Evolutionary conservation across 2,329 filamentous ascomycete species (phyloP).

Genomic region (Fusarium protoensiforme): DNA sequence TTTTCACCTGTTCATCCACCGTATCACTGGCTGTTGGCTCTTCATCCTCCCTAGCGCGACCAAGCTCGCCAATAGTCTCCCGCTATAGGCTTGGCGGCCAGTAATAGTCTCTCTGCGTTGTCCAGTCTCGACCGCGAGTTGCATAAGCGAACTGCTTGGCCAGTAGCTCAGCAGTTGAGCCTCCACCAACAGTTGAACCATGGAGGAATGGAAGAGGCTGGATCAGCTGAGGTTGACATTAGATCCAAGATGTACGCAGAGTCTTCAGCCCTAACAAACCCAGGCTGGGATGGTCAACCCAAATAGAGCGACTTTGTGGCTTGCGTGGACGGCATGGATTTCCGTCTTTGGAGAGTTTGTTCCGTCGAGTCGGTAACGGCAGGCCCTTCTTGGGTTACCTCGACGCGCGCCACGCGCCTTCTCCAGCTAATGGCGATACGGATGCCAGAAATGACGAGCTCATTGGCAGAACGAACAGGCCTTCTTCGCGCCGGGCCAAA

Average conservation of each 20-base stretch:
- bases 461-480: not conserved
- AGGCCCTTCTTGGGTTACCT: not conserved
- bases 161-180: not conserved
- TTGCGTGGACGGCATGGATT: constrained; percentile 6
- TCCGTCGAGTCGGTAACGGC: not conserved
- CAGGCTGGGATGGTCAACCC: not conserved
- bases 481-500: not conserved
- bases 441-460: not conserved
- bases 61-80: constrained; percentile 5
- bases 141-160: not conserved
- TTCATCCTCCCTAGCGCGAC: not conserved
- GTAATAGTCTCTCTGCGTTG: not conserved
- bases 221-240: not conserved
- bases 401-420: not conserved
- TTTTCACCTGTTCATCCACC: not conserved
- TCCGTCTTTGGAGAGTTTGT: not conserved
- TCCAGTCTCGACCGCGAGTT: constrained; percentile 9
- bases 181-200: not conserved
- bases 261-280: not conserved
- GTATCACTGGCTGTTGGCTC: not conserved
- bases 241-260: not conserved
- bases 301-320: not conserved
- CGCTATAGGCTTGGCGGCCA: constrained; percentile 8
- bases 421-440: not conserved
- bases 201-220: not conserved